Conservation (phyloP, 306 rosid genomes). For the Casuarina glauca region DNA sequence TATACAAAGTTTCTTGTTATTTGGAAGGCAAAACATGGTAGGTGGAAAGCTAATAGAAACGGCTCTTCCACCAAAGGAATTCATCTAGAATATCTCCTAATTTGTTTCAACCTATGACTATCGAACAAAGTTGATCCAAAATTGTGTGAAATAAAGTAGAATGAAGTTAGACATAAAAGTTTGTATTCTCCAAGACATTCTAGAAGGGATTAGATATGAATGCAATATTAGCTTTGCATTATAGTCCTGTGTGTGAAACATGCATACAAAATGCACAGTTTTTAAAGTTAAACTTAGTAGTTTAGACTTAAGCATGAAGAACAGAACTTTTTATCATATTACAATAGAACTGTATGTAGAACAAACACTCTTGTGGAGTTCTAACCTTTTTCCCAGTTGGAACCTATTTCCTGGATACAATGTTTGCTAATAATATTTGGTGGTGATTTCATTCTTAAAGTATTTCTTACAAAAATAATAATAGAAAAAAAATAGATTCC, state of each 20-base stretch:
- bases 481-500: not conserved
- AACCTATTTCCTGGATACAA: not conserved
- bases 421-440: not conserved
- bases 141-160: constrained; percentile 44
- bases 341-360: not conserved
- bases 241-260: constrained; percentile 64
- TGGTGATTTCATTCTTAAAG: not conserved
- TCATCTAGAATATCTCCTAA: too few relatives aligned
- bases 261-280: not conserved
- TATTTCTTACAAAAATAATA: not conserved
- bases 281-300: constrained; percentile 8
- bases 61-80: too few relatives aligned
- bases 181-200: constrained; percentile 87
- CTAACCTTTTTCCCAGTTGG: not conserved
- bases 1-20: too few relatives aligned
- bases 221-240: constrained; percentile 95
- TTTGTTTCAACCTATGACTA: too few relatives aligned
- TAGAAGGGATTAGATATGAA: too few relatives aligned
- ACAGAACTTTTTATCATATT: constrained; percentile 4
- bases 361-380: not conserved
- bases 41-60: too few relatives aligned
- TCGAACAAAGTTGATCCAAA: too few relatives aligned
- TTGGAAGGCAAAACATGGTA: too few relatives aligned
- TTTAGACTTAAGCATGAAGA: not conserved
- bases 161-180: constrained; percentile 64